Evolutionary conservation across 371 early-diverging fungal genomes (phyloP).

Genomic region (Syncephalastrum racemosum): DNA sequence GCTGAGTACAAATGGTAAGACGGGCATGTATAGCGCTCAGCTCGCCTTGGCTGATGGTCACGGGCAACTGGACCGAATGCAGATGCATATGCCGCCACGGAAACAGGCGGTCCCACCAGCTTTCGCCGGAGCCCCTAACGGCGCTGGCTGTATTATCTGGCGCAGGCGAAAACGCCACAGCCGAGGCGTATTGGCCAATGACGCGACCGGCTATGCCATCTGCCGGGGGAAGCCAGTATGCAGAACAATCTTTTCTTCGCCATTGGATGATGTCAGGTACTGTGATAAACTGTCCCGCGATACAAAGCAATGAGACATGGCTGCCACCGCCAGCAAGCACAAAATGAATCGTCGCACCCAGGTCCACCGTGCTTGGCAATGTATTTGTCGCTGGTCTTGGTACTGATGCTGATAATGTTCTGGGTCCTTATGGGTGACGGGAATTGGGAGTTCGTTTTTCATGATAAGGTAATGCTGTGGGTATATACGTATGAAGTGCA

Average conservation of each 20-base stretch:
- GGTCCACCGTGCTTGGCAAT: constrained; percentile 18
- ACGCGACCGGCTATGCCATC: constrained; percentile 23
- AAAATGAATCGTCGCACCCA: constrained; percentile 32
- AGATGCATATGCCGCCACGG: constrained; percentile 39
- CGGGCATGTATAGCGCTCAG: constrained; percentile 13
- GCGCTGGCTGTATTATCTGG: not conserved
- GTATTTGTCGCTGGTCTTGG: constrained; percentile 2
- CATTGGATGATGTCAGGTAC: constrained; percentile 5
- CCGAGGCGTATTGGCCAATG: constrained; percentile 26
- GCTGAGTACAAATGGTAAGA: not conserved
- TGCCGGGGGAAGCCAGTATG: constrained; percentile 37
- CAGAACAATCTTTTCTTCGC: constrained; percentile 22
- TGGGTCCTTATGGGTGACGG: not conserved
- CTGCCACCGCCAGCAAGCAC: constrained; percentile 16
- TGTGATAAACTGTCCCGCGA: constrained; percentile 13
- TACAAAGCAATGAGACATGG: constrained; percentile 14
- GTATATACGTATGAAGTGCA: not conserved
- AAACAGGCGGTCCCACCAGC: constrained; percentile 45
- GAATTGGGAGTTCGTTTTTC: constrained; percentile 4
- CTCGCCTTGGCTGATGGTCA: constrained; percentile 11
- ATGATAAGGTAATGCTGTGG: constrained; percentile 1
- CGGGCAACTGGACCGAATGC: constrained; percentile 28
- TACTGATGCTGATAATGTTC: not conserved
- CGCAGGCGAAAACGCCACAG: constrained; percentile 33
- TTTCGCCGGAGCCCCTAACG: constrained; percentile 13